Evolutionary conservation across 1,139 yeast species (phyloP).

Genomic region (Yamadazyma dushanensis): DNA sequence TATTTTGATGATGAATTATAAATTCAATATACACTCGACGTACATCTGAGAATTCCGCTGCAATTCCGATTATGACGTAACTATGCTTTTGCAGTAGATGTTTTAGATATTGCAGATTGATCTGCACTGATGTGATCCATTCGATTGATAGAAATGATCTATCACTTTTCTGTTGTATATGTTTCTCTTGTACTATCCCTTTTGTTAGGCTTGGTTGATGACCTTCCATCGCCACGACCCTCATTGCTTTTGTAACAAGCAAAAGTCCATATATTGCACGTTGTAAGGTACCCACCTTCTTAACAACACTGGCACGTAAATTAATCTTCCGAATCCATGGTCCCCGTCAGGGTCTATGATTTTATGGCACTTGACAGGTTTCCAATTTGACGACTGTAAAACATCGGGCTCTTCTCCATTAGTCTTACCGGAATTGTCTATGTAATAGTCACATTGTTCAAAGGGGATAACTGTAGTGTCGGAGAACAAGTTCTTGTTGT

Average conservation of each 20-base stretch:
- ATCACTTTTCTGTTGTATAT: too few species aligned
- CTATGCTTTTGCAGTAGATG: too few species aligned
- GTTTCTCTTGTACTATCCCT: too few species aligned
- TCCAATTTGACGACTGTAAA: constrained; percentile 32
- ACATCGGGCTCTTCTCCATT: constrained; percentile 17
- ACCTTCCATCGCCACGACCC: too few species aligned
- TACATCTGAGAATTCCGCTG: too few species aligned
- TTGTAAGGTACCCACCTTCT: constrained; percentile 25
- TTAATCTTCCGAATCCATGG: constrained; percentile 45
- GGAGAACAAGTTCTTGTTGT: constrained; percentile 65
- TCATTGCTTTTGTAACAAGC: constrained; percentile 35
- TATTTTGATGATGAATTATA: constrained; percentile 55
- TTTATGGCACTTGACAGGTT: constrained; percentile 38
- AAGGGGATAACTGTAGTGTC: constrained; percentile 47
- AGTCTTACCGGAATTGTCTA: constrained; percentile 47
- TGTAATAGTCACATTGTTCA: constrained; percentile 53
- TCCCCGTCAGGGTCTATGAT: constrained; percentile 51
- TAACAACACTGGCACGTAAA: constrained; percentile 43
- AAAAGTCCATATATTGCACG: constrained; percentile 46
- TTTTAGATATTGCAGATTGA: too few species aligned
- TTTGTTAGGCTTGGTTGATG: too few species aligned
- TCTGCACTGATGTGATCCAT: too few species aligned
- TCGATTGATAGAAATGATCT: too few species aligned
- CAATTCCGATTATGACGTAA: too few species aligned
- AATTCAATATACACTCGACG: constrained; percentile 8